Percentiles rank a stretch among this genome's conserved stretches.
Evolutionary conservation across 768 basidiomycete species (phyloP).

Genomic region (Auricularia heimuer): DNA sequence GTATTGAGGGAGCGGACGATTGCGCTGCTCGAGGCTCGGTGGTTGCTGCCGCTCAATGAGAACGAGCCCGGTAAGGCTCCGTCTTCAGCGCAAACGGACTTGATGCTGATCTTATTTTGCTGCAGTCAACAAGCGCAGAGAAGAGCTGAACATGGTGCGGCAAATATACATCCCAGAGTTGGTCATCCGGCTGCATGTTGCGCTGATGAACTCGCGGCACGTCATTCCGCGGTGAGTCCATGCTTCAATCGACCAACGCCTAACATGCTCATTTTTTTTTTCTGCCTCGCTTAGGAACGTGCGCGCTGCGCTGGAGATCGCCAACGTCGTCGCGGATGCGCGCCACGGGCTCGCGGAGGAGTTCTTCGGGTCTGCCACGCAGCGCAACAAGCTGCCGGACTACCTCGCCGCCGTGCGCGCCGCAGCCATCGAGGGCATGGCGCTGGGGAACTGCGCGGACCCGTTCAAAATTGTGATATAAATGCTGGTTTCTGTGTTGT

Average conservation of each 20-base stretch:
- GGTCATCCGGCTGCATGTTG: slow-evolving; percentile 71
- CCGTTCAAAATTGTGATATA: background rate
- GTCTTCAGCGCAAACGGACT: background rate
- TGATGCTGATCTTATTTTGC: background rate
- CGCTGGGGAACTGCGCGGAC: background rate
- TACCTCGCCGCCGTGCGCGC: background rate
- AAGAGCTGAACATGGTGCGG: slow-evolving; percentile 69
- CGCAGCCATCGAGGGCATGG: background rate
- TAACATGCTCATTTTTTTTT: background rate
- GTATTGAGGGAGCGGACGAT: slow-evolving; percentile 54
- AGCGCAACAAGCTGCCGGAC: background rate
- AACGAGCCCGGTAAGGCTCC: slow-evolving; percentile 6
- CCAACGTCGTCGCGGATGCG: slow-evolving; percentile 82
- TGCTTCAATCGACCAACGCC: no score
- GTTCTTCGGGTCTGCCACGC: slow-evolving; percentile 35
- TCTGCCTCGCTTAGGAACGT: slow-evolving; percentile 51
- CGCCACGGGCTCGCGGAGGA: slow-evolving; percentile 79
- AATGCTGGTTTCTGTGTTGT: background rate
- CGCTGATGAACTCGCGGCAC: slow-evolving; percentile 53
- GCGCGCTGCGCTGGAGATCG: slow-evolving; percentile 61
- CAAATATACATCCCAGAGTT: slow-evolving; percentile 87
- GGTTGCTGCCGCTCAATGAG: slow-evolving; percentile 54
- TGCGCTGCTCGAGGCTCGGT: slow-evolving; percentile 66
- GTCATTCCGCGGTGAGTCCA: slow-evolving; percentile 23
- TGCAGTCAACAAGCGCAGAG: background rate